Evolutionary conservation across 768 basidiomycete species (phyloP).

Genomic region (Lepiota venenata): DNA sequence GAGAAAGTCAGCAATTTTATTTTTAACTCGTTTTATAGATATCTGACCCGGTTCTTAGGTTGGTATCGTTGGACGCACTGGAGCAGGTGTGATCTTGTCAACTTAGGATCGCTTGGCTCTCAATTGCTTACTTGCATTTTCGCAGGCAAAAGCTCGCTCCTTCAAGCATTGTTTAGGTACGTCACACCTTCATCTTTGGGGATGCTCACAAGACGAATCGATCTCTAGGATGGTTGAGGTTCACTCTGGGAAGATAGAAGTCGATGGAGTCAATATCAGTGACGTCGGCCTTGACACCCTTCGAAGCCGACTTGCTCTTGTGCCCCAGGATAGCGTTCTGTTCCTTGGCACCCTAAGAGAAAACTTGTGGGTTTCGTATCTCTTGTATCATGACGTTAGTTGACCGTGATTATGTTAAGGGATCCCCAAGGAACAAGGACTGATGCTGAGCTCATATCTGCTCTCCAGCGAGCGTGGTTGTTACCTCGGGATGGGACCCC

Average conservation of each 20-base stretch:
- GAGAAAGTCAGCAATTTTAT: slow-evolving; percentile 49
- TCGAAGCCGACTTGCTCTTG: slow-evolving; percentile 54
- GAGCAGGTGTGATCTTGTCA: slow-evolving; percentile 28
- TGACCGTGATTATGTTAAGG: not conserved
- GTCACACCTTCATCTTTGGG: slow-evolving; percentile 4
- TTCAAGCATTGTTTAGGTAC: slow-evolving; percentile 56
- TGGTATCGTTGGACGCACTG: slow-evolving; percentile 47
- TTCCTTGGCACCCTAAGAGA: slow-evolving; percentile 49
- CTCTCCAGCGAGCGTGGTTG: slow-evolving; percentile 58
- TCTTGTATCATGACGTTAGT: slow-evolving; percentile 15
- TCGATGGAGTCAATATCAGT: slow-evolving; percentile 53
- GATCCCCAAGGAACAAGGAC: slow-evolving; percentile 37
- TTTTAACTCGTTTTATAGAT: not conserved
- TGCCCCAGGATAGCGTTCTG: slow-evolving; percentile 64
- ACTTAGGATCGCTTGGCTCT: not conserved
- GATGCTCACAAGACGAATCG: not conserved
- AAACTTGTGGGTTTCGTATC: slow-evolving; percentile 29
- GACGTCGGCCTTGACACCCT: slow-evolving; percentile 53
- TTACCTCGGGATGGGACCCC: slow-evolving; percentile 45
- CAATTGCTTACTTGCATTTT: not conserved
- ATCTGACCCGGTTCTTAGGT: slow-evolving; percentile 23
- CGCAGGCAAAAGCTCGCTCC: slow-evolving; percentile 52
- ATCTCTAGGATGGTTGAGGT: slow-evolving; percentile 54
- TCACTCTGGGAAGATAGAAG: slow-evolving; percentile 50
- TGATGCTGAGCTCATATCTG: slow-evolving; percentile 60